These are phyloP conservation scores for Fusarium sp. DNA, from an alignment of 2,329 filamentous ascomycete genomes.

Conservation along the genomic window DNA sequence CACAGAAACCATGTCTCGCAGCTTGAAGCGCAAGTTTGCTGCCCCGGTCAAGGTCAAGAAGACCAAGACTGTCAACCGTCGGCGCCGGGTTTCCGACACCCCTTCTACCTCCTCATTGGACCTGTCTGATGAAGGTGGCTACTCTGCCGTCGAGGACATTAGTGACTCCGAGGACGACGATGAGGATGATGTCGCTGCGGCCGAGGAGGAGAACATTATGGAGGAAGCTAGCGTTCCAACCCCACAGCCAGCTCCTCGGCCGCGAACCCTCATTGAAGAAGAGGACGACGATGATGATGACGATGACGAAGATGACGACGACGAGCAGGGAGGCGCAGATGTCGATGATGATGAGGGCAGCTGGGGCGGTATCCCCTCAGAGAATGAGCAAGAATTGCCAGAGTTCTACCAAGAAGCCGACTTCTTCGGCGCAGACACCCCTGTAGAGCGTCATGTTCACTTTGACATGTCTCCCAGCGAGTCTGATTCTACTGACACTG, in stretches of 20 bases:
- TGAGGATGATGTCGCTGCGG: slow-evolving; percentile 80
- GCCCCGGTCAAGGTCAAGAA: slow-evolving; percentile 60
- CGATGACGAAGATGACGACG: slow-evolving; percentile 53
- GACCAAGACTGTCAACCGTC: slow-evolving; percentile 54
- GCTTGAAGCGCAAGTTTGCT: slow-evolving; percentile 61
- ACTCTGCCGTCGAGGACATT: slow-evolving; percentile 83
- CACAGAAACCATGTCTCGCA: slow-evolving; percentile 61
- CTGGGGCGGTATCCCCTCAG: slow-evolving; percentile 69
- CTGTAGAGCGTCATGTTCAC: slow-evolving; percentile 74
- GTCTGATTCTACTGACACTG: slow-evolving; percentile 73
- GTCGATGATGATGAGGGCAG: slow-evolving; percentile 56
- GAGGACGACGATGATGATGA: slow-evolving; percentile 56
- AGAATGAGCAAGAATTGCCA: slow-evolving; percentile 58
- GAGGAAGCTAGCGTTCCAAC: slow-evolving; percentile 54
- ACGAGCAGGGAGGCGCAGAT: slow-evolving; percentile 53
- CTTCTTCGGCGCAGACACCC: slow-evolving; percentile 56
- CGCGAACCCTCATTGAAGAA: slow-evolving; percentile 50
- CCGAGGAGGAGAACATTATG: slow-evolving; percentile 82
- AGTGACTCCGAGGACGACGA: slow-evolving; percentile 83
- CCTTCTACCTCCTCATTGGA: slow-evolving; percentile 67
- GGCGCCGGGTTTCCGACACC: slow-evolving; percentile 63
- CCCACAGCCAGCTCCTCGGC: slow-evolving; percentile 63
- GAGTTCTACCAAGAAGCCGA: slow-evolving; percentile 56
- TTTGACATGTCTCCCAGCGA: slow-evolving; percentile 78
- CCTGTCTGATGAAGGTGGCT: slow-evolving; percentile 78